phyloP scores from a whole-genome alignment of 495 filamentous ascomycete species.

The Xylaria venustula region DNA sequence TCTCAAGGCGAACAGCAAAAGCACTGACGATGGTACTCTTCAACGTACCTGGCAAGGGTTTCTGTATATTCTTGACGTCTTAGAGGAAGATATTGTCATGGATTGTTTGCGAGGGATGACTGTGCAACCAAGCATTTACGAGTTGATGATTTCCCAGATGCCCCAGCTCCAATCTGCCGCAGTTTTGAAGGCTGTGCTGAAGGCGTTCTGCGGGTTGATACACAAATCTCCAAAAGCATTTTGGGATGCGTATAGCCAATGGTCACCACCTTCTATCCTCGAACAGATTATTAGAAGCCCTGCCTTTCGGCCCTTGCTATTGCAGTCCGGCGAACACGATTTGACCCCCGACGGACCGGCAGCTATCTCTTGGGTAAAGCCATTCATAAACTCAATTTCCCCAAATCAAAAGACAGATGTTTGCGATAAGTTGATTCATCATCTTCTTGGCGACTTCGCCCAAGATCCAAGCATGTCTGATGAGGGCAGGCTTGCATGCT shows the following conservation, averaged over 20 bases:
- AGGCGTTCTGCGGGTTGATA: constrained; percentile 64
- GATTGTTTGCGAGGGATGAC: constrained; percentile 77
- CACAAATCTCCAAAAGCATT: constrained; percentile 73
- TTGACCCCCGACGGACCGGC: constrained; percentile 54
- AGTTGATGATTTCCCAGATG: constrained; percentile 73
- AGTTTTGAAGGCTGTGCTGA: constrained; percentile 60
- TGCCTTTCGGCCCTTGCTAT: constrained; percentile 60
- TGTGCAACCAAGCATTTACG: constrained; percentile 66
- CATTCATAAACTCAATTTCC: constrained; percentile 75
- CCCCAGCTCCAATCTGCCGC: constrained; percentile 51
- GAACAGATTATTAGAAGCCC: constrained; percentile 75
- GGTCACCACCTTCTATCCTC: constrained; percentile 69
- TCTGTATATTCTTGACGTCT: constrained; percentile 62
- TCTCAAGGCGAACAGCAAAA: constrained; percentile 47
- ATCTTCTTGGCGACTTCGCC: constrained; percentile 68
- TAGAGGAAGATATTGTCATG: constrained; percentile 73
- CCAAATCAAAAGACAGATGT: constrained; percentile 66
- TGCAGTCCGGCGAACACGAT: constrained; percentile 54
- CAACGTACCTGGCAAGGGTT: constrained; percentile 74
- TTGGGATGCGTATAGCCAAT: constrained; percentile 80
- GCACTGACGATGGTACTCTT: constrained; percentile 40
- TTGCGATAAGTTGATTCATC: constrained; percentile 66
- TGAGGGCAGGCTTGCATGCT: constrained; percentile 42
- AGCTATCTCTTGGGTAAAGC: constrained; percentile 64
- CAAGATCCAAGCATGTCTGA: constrained; percentile 32